These are phyloP conservation scores for Pseudoturritis turrita DNA, from an alignment of 345 rosid species.

Conservation along the genomic window DNA sequence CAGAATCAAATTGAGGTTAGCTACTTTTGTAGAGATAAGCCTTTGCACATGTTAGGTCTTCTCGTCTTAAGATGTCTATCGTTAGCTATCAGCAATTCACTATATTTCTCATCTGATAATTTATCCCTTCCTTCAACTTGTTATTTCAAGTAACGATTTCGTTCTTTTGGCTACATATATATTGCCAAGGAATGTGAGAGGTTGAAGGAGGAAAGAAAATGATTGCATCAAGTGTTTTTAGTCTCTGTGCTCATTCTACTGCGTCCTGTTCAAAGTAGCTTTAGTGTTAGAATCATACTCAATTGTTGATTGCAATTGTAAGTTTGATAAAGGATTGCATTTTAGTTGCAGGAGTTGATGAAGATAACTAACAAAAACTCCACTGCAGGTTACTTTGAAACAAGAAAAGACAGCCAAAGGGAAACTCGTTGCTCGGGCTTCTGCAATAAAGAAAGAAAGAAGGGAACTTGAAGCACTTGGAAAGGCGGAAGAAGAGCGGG, in stretches of 20 bases:
- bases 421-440: slow-evolving; percentile 19
- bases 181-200: not conserved
- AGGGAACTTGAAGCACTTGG: slow-evolving; percentile 41
- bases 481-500: slow-evolving; percentile 36
- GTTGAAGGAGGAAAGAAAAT: not conserved
- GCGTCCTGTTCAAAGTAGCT: not conserved
- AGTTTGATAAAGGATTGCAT: not conserved
- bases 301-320: not conserved
- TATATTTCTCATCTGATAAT: not conserved
- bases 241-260: not conserved
- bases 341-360: slow-evolving; percentile 3
- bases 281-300: not conserved
- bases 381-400: slow-evolving; percentile 62
- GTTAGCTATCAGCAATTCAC: not conserved
- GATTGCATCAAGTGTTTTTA: not conserved
- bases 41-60: slow-evolving; percentile 3
- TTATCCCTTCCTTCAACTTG: not conserved
- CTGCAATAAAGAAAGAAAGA: slow-evolving; percentile 29
- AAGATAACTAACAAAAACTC: slow-evolving; percentile 3
- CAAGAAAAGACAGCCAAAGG: slow-evolving; percentile 51
- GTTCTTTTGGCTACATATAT: not conserved
- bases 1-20: slow-evolving; percentile 33
- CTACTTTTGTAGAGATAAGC: slow-evolving; percentile 2
- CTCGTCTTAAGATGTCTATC: slow-evolving; percentile 5
- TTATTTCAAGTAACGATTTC: not conserved